Evolutionary conservation across 768 basidiomycete genomes (phyloP), one percentile per base, ranked within the genome.

Genomic region (Fomitopsis serialis): DNA sequence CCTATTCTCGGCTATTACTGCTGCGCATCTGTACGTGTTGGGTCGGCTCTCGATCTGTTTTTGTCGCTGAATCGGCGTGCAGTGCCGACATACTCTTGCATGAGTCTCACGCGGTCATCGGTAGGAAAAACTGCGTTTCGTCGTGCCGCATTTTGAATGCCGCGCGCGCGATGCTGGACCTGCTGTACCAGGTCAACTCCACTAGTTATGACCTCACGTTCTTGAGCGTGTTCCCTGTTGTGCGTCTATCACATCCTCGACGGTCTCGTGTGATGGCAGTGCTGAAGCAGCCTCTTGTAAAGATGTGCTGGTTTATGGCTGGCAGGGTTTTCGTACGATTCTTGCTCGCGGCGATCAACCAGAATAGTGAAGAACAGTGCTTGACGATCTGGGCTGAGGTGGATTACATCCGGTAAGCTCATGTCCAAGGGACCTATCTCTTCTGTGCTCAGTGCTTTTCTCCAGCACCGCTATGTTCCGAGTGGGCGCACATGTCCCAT

Each of bases 171-270:
- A 80, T 87, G 37, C 70, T 89, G 42, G 82, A 89, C 58, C 70
- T 87, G 15, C 77, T 88, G 35, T 85, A 87, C 61, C 73, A 70
- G 15, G 74, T 88, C 24, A 79, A 76, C 65, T 82, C 84, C 7
- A 89, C 88, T 0, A 89, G 82, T 55, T 89, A 77, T 60, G 87
- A 89, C 60, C 74, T 88, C 17, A 80, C 84, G 4, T 72, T 87
- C 2, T 63, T 89, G 34, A 87, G 88, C 59, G 73, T 79, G n/a
- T 86, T 87, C 59, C 83, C 81, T 58, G 74, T 83, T 55, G 87
- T 87, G 64, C 63, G 79, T 59, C n/a, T n/a, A n/a, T n/a, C n/a
- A n/a, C n/a, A n/a, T n/a, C n/a, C n/a, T n/a, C n/a, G n/a, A n/a
- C n/a, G n/a, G n/a, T n/a, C n/a, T n/a, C n/a, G n/a, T n/a, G n/a